A percentile compares a stretch with the other conserved stretches of the same genome.
phyloP scores from a whole-genome alignment of 805 yeast genomes.

The Candida cerambycidarum region DNA sequence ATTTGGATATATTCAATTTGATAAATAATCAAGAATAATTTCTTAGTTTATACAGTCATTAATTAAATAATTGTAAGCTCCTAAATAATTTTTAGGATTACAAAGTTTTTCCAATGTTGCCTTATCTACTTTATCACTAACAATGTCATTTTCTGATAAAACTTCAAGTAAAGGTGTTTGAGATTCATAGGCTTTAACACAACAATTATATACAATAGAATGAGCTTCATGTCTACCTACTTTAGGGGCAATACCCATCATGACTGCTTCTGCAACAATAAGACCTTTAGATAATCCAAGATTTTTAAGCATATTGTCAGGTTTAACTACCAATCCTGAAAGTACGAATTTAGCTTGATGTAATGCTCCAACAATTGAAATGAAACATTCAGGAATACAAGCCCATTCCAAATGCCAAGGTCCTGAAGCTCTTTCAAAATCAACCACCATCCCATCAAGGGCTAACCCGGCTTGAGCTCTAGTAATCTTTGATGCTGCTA shows the following conservation, averaged over 20 bases:
- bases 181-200: slow-evolving; percentile 2
- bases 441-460: slow-evolving; percentile 3
- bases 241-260: slow-evolving; percentile 8
- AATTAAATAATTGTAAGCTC: slow-evolving; percentile 3
- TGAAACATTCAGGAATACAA: slow-evolving; percentile 4
- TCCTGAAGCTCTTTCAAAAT: slow-evolving; percentile 8
- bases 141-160: not conserved
- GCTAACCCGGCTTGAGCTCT: slow-evolving; percentile 7
- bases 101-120: slow-evolving; percentile 2
- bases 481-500: slow-evolving; percentile 8
- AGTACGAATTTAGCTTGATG: slow-evolving; percentile 7
- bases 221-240: slow-evolving; percentile 9
- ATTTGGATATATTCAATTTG: slow-evolving; percentile 3
- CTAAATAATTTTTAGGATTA: slow-evolving; percentile 7
- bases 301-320: slow-evolving; percentile 5
- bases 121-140: not conserved
- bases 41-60: not conserved
- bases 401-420: slow-evolving; percentile 9
- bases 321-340: slow-evolving; percentile 4
- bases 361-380: slow-evolving; percentile 3
- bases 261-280: slow-evolving; percentile 10
- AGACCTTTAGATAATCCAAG: slow-evolving; percentile 5
- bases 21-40: not conserved
- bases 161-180: not conserved
- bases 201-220: slow-evolving; percentile 3